phyloP scores from a whole-genome alignment of 2,329 filamentous ascomycete genomes.

The Eurotiales sp. region DNA sequence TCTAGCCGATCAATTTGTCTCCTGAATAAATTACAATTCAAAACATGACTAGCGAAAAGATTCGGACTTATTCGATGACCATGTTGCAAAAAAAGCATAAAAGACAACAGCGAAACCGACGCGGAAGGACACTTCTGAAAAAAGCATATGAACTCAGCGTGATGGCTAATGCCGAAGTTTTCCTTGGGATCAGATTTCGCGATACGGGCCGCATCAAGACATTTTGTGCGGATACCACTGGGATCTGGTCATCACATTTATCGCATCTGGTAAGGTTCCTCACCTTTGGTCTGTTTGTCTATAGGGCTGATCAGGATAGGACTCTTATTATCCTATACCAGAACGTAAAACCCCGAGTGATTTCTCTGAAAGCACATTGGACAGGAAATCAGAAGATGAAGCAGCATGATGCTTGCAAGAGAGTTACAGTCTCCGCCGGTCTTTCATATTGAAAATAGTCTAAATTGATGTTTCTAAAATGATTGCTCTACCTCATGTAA shows the following conservation, averaged over 20 bases:
- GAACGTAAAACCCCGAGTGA: neutral
- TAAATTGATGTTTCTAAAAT: too few relatives aligned
- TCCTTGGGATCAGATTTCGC: neutral
- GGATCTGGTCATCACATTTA: neutral
- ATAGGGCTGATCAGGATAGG: neutral
- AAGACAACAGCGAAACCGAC: neutral
- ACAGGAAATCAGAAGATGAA: too few relatives aligned
- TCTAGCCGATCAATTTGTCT: too few relatives aligned
- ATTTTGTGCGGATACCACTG: neutral
- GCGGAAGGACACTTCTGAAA: neutral
- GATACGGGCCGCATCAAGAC: conserved; percentile 4
- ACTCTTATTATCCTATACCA: conserved; percentile 7
- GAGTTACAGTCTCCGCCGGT: too few relatives aligned
- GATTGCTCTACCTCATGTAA: too few relatives aligned
- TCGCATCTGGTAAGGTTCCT: neutral
- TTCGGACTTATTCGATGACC: too few relatives aligned
- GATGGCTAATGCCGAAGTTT: neutral
- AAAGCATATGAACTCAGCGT: conserved; percentile 4
- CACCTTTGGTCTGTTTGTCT: neutral
- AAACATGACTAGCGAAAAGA: too few relatives aligned
- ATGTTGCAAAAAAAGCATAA: neutral
- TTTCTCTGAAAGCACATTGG: too few relatives aligned
- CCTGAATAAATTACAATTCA: too few relatives aligned
- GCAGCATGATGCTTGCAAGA: too few relatives aligned
- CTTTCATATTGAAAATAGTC: too few relatives aligned